Evolutionary conservation across 306 rosid genomes (phyloP).

Genomic region (Prunus persica): Prunus_persica_NCBIv2 NC_034009.1:26234501-26235000

Average conservation of each 20-base stretch:
- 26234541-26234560: too few relatives aligned
- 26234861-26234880: constrained; percentile 68
- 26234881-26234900: constrained; percentile 62
- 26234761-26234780: not conserved
- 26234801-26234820: constrained; percentile 13
- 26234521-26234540: too few relatives aligned
- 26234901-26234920: constrained; percentile 74
- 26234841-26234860: constrained; percentile 35
- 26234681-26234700: not conserved
- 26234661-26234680: not conserved
- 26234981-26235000: constrained; percentile 70
- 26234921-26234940: constrained; percentile 78
- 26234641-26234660: too few relatives aligned
- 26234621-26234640: too few relatives aligned
- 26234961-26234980: constrained; percentile 86
- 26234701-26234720: not conserved
- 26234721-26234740: constrained; percentile 4
- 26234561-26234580: too few relatives aligned
- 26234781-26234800: constrained; percentile 7
- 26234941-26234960: constrained; percentile 85
- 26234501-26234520: too few relatives aligned
- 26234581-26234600: too few relatives aligned
- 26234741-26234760: not conserved
- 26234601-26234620: too few relatives aligned
- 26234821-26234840: constrained; percentile 13